These are phyloP conservation scores for Fusarium sp. DNA, from an alignment of 2,329 filamentous ascomycete genomes.

Conservation along the genomic window DNA sequence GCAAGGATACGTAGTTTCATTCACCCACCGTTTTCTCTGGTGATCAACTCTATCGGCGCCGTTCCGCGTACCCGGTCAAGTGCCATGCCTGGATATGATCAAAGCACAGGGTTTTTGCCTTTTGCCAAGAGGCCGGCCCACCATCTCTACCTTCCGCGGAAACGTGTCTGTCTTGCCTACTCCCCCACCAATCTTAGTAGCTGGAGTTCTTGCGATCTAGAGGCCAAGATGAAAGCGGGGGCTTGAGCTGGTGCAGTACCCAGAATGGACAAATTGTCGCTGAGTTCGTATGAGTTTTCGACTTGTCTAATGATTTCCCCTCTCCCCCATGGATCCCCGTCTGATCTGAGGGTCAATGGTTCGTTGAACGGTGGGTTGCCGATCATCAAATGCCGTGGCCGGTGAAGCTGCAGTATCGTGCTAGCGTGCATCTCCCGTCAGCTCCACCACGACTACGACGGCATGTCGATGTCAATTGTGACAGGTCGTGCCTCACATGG, in stretches of 20 bases:
- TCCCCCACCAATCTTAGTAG: too few relatives aligned
- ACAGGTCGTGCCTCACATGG: background rate
- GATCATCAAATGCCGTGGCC: background rate
- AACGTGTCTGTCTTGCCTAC: background rate
- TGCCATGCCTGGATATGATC: background rate
- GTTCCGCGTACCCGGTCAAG: constrained; percentile 3
- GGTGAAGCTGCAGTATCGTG: background rate
- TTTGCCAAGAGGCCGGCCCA: background rate
- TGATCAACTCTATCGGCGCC: background rate
- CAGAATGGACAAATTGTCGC: too few relatives aligned
- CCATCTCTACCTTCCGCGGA: background rate
- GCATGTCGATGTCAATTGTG: background rate
- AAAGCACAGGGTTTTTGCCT: background rate
- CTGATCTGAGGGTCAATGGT: background rate
- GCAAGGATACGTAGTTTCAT: background rate
- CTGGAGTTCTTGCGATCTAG: too few relatives aligned
- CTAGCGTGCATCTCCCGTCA: background rate
- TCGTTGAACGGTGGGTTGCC: background rate
- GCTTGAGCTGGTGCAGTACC: too few relatives aligned
- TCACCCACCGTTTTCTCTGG: background rate
- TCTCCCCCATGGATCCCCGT: background rate
- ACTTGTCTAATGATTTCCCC: background rate
- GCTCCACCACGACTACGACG: background rate
- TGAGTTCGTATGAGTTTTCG: too few relatives aligned
- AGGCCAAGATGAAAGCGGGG: too few relatives aligned